phyloP scores from a whole-genome alignment of 495 filamentous ascomycete genomes.

The Penicillium psychrofluorescens region DNA sequence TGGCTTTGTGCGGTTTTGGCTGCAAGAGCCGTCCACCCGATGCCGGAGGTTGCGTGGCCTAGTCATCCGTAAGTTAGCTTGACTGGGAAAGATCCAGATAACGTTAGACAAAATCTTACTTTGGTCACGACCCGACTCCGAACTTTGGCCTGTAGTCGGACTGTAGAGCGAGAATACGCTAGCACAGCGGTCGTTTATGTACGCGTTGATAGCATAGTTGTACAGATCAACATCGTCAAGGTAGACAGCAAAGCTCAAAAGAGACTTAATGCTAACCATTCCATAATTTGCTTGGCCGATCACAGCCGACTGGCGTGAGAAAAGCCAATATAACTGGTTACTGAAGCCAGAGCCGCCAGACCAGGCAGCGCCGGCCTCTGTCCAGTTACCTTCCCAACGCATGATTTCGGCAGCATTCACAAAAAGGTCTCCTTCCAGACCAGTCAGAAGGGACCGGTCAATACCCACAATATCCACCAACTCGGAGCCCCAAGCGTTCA shows the following conservation, averaged over 20 bases:
- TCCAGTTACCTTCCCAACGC: conserved; percentile 30
- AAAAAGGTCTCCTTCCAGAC: conserved; percentile 25
- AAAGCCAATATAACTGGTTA: conserved; percentile 31
- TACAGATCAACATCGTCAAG: conserved; percentile 29
- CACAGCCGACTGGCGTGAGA: conserved; percentile 21
- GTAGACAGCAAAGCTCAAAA: conserved; percentile 32
- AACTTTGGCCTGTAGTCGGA: conserved; percentile 19
- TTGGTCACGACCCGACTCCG: conserved; percentile 7
- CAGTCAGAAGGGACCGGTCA: conserved; percentile 24
- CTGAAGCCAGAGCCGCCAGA: conserved; percentile 28
- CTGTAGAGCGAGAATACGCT: conserved; percentile 11
- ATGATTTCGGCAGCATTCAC: conserved; percentile 33
- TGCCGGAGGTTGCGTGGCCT: not conserved
- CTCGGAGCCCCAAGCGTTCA: conserved; percentile 28
- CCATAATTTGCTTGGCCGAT: conserved; percentile 20
- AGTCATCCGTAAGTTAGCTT: too few relatives aligned
- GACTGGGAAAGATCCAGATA: too few relatives aligned
- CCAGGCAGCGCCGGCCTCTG: conserved; percentile 22
- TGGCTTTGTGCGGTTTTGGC: conserved; percentile 21
- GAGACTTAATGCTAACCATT: conserved; percentile 17
- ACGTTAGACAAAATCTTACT: conserved; percentile 2
- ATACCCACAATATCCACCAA: conserved; percentile 22
- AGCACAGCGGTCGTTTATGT: conserved; percentile 23
- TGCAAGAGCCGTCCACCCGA: conserved; percentile 17
- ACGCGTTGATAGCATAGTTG: conserved; percentile 24